Evolutionary conservation across 1,139 yeast genomes (phyloP).

Genomic region (Insectozyma bohioensis): DNA sequence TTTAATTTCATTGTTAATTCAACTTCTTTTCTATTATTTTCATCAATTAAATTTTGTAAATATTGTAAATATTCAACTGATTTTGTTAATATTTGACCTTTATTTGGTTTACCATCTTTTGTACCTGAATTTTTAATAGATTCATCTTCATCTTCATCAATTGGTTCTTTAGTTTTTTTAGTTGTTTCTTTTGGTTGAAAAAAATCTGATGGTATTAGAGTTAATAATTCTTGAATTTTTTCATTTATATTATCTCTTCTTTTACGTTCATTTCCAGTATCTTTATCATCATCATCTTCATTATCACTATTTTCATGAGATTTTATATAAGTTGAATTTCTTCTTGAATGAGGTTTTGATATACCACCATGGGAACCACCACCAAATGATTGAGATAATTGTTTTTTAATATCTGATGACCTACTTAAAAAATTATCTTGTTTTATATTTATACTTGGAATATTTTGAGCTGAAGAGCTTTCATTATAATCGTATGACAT

Average conservation of each 20-base stretch:
- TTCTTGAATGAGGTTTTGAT: conserved; percentile 41
- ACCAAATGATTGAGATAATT: conserved; percentile 39
- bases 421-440: conserved; percentile 29
- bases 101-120: conserved; percentile 88
- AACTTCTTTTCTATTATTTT: conserved; percentile 73
- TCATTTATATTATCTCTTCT: conserved; percentile 89
- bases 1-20: conserved; percentile 66
- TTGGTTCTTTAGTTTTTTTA: conserved; percentile 8
- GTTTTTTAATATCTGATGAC: conserved; percentile 40
- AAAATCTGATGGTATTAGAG: conserved; percentile 63
- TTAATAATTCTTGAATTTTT: conserved; percentile 76
- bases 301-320: conserved; percentile 31
- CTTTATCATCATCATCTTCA: conserved; percentile 34
- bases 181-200: conserved; percentile 22
- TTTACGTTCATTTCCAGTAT: conserved; percentile 55
- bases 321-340: conserved; percentile 33
- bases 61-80: conserved; percentile 80
- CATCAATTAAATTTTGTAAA: conserved; percentile 75
- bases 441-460: conserved; percentile 19
- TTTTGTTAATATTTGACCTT: conserved; percentile 84
- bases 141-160: conserved; percentile 18
- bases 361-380: conserved; percentile 31
- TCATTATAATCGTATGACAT: neutral
- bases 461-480: neutral
- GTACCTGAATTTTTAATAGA: conserved; percentile 50